Evolutionary conservation across 192 early-diverging fungal genomes (phyloP), one percentile per base, ranked within the genome.

Genomic region (Piromyces finnis): DNA sequence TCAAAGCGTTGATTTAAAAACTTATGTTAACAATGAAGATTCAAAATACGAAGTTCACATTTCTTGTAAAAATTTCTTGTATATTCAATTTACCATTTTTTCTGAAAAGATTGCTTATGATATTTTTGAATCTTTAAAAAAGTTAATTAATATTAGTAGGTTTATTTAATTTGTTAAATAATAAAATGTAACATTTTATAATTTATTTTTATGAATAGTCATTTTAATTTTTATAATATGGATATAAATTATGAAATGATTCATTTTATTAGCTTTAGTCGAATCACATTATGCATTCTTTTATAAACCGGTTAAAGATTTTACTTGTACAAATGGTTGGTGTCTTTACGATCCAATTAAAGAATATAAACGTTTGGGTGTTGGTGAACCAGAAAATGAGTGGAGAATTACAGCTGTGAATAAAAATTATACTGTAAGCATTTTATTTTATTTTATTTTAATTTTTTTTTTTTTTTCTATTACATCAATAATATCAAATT

Each of bases 351-450:
- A 95, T 81, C 91, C 94, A 9, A 77, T 85, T 15, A 81, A 84
- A 17, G 96, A 98, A 85, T 97, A 93, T 86, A 87, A 82, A 77
- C 89, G 96, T 22, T 92, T 95, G 92, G 96, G 96, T 22, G 91
- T 98, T 7, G 91, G 88, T 5, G 82, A 84, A 26, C 83, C 84
- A 80, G 87, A 86, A 41, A 84, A 86, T 79, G 81, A 88, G 13
- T 99, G 97, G 97, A 88, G 97, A 27, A 84, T 96, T 30, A 93
- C 91, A 0, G 84, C 84, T 26, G 80, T 92, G 30, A 98, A 99
- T 86, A 79, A 87, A 77, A 87, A 89, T 29, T 98, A 94, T 85
- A 81, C 82, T 39, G 94, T 94, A 87, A 37, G 82, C 81, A 28
- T n/a, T n/a, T n/a, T n/a, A n/a, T n/a, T n/a, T n/a, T n/a, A n/a